Percentiles rank a stretch among this genome's conserved stretches.
Conservation (phyloP, 2,329 filamentous ascomycete genomes). For the Penicillium sp. region DNA sequence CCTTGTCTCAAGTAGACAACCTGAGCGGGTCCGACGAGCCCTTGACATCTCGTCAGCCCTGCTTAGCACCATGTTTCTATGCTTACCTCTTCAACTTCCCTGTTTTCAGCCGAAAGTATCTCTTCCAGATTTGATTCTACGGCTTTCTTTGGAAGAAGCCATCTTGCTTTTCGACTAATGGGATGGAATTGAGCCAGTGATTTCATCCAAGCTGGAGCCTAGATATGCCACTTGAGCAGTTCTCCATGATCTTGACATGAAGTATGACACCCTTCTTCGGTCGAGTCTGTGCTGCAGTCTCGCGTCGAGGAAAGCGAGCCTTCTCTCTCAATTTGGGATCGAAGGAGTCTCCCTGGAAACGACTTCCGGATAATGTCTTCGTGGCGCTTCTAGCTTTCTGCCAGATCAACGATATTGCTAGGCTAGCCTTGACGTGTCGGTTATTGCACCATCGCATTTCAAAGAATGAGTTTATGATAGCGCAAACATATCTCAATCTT, state of each 20-base stretch:
- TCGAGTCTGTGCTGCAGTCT: conserved; percentile 19
- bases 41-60: neutral
- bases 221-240: neutral
- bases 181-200: neutral
- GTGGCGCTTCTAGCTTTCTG: conserved; percentile 24
- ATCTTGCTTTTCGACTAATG: neutral
- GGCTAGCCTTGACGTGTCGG: conserved; percentile 26
- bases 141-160: neutral
- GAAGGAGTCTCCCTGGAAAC: conserved; percentile 25
- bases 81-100: neutral
- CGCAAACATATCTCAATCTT: conserved; percentile 25
- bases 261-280: conserved; percentile 19
- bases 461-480: conserved; percentile 26
- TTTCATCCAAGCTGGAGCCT: neutral
- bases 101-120: neutral
- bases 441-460: conserved; percentile 22
- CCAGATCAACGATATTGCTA: conserved; percentile 24
- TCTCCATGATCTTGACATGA: conserved; percentile 9
- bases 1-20: conserved; percentile 3
- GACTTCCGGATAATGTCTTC: conserved; percentile 24
- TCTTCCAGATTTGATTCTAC: neutral
- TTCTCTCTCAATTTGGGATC: neutral
- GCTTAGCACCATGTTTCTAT: neutral
- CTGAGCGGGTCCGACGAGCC: neutral
- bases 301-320: conserved; percentile 12